Conservation (phyloP, 140 eudicot genomes). For the Flaveria floridana region DNA sequence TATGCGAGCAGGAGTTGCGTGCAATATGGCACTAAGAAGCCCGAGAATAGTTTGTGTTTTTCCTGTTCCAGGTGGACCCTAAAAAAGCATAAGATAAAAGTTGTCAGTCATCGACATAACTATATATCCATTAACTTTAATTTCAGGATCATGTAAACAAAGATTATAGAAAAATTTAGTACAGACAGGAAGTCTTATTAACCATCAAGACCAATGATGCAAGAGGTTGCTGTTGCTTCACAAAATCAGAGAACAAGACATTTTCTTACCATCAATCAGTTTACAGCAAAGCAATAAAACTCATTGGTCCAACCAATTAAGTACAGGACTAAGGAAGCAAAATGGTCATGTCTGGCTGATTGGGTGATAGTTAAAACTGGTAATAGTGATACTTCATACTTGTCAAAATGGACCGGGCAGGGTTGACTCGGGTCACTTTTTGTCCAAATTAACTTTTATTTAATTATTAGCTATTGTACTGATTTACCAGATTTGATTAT, state of each 20-base stretch:
- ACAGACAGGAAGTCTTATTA: neutral
- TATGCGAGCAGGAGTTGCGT: conserved; percentile 87
- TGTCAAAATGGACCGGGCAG: neutral
- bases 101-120: conserved; percentile 6
- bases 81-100: conserved; percentile 27
- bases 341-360: neutral
- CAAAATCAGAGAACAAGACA: neutral
- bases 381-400: neutral
- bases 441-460: neutral
- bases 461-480: neutral
- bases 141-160: conserved; percentile 1
- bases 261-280: neutral
- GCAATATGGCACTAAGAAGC: conserved; percentile 89
- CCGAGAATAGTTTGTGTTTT: conserved; percentile 99
- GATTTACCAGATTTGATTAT: neutral
- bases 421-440: neutral
- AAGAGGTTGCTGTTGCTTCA: neutral
- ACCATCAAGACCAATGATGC: neutral
- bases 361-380: neutral
- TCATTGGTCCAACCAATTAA: neutral
- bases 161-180: neutral
- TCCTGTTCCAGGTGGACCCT: conserved; percentile 99
- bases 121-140: neutral
- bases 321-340: neutral
- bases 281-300: neutral